Conservation (phyloP, 2,329 filamentous ascomycete genomes). For the Pseudogymnoascus sp. region DNA sequence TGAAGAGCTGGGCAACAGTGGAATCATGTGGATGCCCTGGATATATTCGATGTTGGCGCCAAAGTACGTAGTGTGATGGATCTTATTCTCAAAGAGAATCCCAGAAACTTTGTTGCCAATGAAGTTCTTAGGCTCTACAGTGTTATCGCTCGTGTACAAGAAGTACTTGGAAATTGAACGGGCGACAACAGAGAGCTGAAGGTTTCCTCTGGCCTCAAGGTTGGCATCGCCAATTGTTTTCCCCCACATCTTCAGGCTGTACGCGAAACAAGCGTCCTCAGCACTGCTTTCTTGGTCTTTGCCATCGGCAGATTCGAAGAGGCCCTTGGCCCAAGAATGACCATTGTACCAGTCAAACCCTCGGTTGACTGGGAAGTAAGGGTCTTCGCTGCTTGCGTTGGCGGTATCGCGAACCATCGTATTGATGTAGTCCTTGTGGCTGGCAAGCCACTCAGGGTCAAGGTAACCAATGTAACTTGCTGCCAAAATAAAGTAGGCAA, state of each 20-base stretch:
- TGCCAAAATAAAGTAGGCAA: constrained; percentile 82
- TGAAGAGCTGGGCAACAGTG: constrained; percentile 40
- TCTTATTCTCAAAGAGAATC: constrained; percentile 87
- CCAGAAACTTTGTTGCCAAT: constrained; percentile 67
- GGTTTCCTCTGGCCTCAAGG: constrained; percentile 68
- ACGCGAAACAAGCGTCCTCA: constrained; percentile 81
- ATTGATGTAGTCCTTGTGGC: constrained; percentile 75
- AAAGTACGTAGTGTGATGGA: constrained; percentile 89
- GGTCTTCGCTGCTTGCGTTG: constrained; percentile 64
- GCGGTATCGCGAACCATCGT: constrained; percentile 73
- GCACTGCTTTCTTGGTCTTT: constrained; percentile 84
- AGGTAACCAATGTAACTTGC: constrained; percentile 76
- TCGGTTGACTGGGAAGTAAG: constrained; percentile 72
- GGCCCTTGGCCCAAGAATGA: constrained; percentile 84
- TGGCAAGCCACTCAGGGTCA: constrained; percentile 64
- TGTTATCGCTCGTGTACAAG: constrained; percentile 64
- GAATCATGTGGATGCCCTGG: constrained; percentile 37
- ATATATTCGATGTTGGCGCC: constrained; percentile 65
- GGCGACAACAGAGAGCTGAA: constrained; percentile 74
- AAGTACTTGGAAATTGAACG: constrained; percentile 74
- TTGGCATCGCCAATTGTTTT: constrained; percentile 63
- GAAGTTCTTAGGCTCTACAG: constrained; percentile 65
- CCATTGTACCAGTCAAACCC: constrained; percentile 92
- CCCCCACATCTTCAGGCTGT: constrained; percentile 93
- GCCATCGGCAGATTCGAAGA: constrained; percentile 63